phyloP scores from a whole-genome alignment of 495 filamentous ascomycete genomes.

The Annulohypoxylon stygium region DNA sequence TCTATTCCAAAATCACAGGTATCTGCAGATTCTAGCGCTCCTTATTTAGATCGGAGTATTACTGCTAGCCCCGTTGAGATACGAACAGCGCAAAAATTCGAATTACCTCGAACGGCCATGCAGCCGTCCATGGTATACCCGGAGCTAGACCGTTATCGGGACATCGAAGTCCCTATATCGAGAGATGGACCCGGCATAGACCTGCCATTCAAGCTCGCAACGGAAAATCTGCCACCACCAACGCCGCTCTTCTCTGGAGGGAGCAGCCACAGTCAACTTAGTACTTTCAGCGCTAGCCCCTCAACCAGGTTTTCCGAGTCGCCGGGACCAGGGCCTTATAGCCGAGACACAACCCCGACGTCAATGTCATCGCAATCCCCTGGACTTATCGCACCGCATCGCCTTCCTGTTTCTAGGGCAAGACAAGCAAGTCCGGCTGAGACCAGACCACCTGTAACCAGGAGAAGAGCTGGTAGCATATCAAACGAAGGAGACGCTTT shows the following conservation, averaged over 20 bases:
- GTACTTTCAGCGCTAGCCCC: constrained; percentile 79
- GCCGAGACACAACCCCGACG: constrained; percentile 92
- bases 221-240: constrained; percentile 73
- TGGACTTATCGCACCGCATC: constrained; percentile 72
- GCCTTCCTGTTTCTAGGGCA: constrained; percentile 68
- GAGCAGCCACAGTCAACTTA: constrained; percentile 63
- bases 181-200: constrained; percentile 52
- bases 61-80: constrained; percentile 58
- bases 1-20: constrained; percentile 54
- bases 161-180: constrained; percentile 47
- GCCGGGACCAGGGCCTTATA: constrained; percentile 83
- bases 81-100: constrained; percentile 52
- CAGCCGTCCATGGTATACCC: constrained; percentile 62
- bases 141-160: constrained; percentile 67
- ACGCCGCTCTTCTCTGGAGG: constrained; percentile 71
- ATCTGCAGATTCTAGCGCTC: constrained; percentile 44
- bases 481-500: constrained; percentile 64
- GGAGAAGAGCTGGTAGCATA: constrained; percentile 67
- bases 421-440: constrained; percentile 74
- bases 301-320: constrained; percentile 96
- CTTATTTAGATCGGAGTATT: constrained; percentile 54
- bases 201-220: constrained; percentile 62
- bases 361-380: constrained; percentile 97
- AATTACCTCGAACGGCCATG: constrained; percentile 49
- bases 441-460: constrained; percentile 76